A percentile compares a stretch with the other conserved stretches of the same genome.
These are phyloP conservation scores for Hypoxylon lenormandii DNA, from an alignment of 495 filamentous ascomycete genomes.

Conservation along the genomic window DNA sequence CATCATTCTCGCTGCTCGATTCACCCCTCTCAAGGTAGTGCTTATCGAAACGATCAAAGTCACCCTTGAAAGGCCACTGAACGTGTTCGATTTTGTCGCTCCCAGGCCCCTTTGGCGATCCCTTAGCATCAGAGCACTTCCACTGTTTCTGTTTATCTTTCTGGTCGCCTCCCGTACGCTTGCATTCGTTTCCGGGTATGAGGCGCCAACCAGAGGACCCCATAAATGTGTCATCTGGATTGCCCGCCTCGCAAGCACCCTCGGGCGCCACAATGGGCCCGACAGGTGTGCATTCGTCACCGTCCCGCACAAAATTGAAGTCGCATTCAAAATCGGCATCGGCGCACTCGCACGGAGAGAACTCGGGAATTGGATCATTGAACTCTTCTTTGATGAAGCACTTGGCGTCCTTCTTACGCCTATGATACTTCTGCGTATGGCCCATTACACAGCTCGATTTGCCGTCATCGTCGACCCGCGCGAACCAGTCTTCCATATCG, in stretches of 20 bases:
- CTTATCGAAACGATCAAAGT: conserved; percentile 70
- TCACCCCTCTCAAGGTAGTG: conserved; percentile 84
- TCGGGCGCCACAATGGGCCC: conserved; percentile 67
- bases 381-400: conserved; percentile 91
- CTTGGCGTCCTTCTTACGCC: conserved; percentile 83
- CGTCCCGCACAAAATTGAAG: conserved; percentile 80
- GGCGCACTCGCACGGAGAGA: conserved; percentile 80
- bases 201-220: conserved; percentile 89
- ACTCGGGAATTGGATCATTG: conserved; percentile 73
- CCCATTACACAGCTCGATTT: conserved; percentile 93
- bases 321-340: conserved; percentile 92
- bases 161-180: conserved; percentile 64
- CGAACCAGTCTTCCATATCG: conserved; percentile 90
- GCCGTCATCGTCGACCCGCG: conserved; percentile 80
- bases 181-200: conserved; percentile 90
- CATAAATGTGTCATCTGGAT: conserved; percentile 73
- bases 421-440: conserved; percentile 82
- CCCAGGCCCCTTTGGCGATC: conserved; percentile 55
- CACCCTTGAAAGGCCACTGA: conserved; percentile 68
- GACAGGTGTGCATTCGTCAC: conserved; percentile 67
- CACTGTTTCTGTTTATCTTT: conserved; percentile 72
- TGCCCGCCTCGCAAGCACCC: conserved; percentile 72
- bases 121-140: conserved; percentile 62
- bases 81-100: conserved; percentile 72
- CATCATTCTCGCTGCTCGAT: conserved; percentile 71